Conservation (phyloP, 306 rosid genomes). For the Oemleria cerasiformis region DNA sequence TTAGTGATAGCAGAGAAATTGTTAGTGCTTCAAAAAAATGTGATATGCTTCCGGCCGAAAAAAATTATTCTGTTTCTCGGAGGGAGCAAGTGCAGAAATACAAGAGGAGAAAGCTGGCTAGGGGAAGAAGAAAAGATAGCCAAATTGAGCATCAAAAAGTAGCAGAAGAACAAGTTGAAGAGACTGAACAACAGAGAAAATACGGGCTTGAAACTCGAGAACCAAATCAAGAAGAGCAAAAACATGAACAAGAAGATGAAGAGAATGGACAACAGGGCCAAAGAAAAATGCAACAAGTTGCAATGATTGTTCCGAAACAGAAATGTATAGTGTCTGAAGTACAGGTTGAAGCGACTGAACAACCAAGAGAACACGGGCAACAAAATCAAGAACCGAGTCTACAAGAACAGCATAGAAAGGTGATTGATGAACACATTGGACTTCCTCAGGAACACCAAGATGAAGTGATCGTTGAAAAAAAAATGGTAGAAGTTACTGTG, state of each 20-base stretch:
- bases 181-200: background rate
- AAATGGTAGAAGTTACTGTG: too few relatives aligned
- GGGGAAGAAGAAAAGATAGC: background rate
- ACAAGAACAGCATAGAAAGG: too few relatives aligned
- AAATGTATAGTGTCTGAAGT: background rate
- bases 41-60: conserved; percentile 11
- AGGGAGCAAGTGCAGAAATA: background rate
- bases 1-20: conserved; percentile 27
- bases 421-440: background rate
- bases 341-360: background rate
- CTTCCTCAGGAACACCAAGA: too few relatives aligned
- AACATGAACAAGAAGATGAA: background rate
- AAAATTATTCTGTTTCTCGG: background rate
- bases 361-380: background rate
- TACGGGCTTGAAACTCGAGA: background rate
- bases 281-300: background rate
- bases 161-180: conserved; percentile 10
- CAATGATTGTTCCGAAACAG: background rate
- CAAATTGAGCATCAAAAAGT: background rate
- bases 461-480: too few relatives aligned
- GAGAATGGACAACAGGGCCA: background rate
- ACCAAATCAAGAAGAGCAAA: background rate
- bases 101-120: background rate
- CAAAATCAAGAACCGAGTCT: background rate
- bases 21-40: background rate